Conservation (phyloP, 78 protist genomes). For the Bodo saltans region DNA sequence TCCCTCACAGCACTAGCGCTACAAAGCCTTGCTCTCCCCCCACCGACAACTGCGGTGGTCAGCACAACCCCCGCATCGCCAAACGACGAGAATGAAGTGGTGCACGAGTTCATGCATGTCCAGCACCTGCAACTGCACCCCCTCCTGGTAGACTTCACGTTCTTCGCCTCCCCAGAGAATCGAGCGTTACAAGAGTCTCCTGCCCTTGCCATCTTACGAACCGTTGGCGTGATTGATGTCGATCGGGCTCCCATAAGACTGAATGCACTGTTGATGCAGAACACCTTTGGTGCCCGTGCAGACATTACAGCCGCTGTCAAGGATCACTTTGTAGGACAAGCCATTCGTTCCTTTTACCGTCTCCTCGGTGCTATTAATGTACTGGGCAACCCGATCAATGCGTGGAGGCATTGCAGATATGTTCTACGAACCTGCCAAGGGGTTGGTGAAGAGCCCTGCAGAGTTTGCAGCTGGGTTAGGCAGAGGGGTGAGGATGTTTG, state of each 20-base stretch:
- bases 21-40: no score
- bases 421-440: constrained; percentile 77
- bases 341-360: constrained; percentile 44
- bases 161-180: not conserved
- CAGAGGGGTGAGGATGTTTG: constrained; percentile 24
- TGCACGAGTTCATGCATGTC: not conserved
- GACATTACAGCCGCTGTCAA: not conserved
- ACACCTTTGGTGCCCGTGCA: not conserved
- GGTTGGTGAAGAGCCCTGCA: constrained; percentile 52
- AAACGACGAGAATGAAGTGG: no score
- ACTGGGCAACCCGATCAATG: constrained; percentile 71
- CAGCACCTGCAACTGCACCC: not conserved
- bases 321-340: constrained; percentile 43
- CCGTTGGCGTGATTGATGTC: not conserved
- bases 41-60: no score
- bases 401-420: constrained; percentile 45
- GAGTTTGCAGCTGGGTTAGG: constrained; percentile 66
- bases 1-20: not conserved
- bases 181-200: not conserved
- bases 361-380: constrained; percentile 68
- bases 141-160: not conserved
- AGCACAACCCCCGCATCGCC: no score
- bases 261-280: constrained; percentile 18
- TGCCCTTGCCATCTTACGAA: not conserved
- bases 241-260: not conserved